Conservation (phyloP, 1,284 basidiomycete species). For the Rugosomyces carneus region DNA sequence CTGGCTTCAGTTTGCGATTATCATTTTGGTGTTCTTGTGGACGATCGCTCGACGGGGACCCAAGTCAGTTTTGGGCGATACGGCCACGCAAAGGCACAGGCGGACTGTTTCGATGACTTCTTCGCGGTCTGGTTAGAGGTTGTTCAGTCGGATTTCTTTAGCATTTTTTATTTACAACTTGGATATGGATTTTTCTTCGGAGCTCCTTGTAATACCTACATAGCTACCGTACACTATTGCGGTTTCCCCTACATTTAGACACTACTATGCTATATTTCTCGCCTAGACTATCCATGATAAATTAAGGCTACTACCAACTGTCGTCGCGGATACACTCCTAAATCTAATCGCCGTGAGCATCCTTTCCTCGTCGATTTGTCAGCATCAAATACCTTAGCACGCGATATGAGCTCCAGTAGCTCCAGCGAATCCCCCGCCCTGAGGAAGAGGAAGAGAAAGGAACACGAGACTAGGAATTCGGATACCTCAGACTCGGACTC, state of each 20-base stretch:
- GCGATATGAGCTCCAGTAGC: constrained; percentile 19
- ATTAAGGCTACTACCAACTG: no score
- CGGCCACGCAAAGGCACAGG: constrained; percentile 32
- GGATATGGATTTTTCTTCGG: no score
- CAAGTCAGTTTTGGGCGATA: constrained; percentile 52
- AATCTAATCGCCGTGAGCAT: no score
- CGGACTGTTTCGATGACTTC: constrained; percentile 20
- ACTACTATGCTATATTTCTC: no score
- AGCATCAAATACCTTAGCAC: background rate
- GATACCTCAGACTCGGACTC: constrained; percentile 10
- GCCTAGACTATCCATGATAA: no score
- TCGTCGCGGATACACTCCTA: no score
- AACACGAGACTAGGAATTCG: constrained; percentile 11
- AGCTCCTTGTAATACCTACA: no score
- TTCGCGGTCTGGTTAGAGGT: background rate
- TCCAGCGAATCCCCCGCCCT: constrained; percentile 17
- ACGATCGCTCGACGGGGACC: constrained; percentile 73
- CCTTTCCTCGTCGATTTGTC: no score
- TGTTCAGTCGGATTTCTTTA: no score
- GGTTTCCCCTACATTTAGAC: no score
- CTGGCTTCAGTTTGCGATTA: constrained; percentile 70
- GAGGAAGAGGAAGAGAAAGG: constrained; percentile 17
- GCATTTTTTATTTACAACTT: no score
- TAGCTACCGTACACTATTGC: no score
- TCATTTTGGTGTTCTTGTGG: constrained; percentile 70